Evolutionary conservation across 768 basidiomycete species (phyloP).

Genomic region (Holtermannia corniformis): DNA sequence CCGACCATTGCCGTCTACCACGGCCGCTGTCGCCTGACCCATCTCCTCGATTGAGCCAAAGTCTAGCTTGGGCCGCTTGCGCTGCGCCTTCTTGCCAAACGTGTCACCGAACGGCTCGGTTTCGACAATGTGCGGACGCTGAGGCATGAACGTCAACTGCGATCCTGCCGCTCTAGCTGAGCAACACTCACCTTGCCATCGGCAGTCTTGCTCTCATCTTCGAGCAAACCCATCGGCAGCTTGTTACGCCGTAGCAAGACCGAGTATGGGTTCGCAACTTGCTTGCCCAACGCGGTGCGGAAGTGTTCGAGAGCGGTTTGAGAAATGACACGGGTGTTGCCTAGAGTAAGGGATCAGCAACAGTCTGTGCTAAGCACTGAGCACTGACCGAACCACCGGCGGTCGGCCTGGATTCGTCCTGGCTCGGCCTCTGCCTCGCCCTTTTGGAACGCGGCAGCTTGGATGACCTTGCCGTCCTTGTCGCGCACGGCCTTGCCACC

Average conservation of each 20-base stretch:
- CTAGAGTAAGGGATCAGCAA: constrained; percentile 43
- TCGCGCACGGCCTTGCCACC: constrained; percentile 87
- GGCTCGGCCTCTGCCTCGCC: constrained; percentile 83
- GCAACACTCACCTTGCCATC: constrained; percentile 54
- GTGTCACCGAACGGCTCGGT: constrained; percentile 91
- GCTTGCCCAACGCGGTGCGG: constrained; percentile 70
- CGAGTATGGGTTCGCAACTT: constrained; percentile 90
- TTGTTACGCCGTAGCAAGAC: constrained; percentile 90
- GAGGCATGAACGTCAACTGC: constrained; percentile 5
- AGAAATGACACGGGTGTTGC: constrained; percentile 96
- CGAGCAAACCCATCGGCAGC: constrained; percentile 89
- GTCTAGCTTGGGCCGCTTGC: constrained; percentile 77
- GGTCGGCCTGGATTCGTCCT: constrained; percentile 86
- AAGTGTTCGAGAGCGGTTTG: constrained; percentile 95
- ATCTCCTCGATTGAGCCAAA: constrained; percentile 91
- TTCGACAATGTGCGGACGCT: constrained; percentile 89
- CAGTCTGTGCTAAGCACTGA: not conserved
- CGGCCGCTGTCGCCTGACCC: constrained; percentile 40
- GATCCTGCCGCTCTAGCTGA: not conserved
- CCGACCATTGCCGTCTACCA: constrained; percentile 47
- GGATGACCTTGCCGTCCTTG: constrained; percentile 79
- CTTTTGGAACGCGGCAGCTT: constrained; percentile 92
- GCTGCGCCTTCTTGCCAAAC: constrained; percentile 90
- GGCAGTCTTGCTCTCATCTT: constrained; percentile 75
- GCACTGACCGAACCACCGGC: constrained; percentile 86